These are phyloP conservation scores for Camellia oleifera DNA, from an alignment of 179 eudicot species.

Conservation along the genomic window DNA sequence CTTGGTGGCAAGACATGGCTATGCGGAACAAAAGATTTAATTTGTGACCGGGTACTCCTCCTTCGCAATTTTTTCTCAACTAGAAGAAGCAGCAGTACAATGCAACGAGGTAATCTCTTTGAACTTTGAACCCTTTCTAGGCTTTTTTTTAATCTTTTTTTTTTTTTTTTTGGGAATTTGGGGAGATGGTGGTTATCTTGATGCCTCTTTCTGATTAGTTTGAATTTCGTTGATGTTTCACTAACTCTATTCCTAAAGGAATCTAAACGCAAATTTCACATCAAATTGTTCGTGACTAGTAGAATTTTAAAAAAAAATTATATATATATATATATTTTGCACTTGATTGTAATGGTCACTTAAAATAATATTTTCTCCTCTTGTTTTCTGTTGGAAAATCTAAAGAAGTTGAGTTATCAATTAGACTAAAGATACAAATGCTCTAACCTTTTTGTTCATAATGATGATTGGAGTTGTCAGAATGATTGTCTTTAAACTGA, in stretches of 20 bases:
- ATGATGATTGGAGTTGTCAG: neutral
- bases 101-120: constrained; percentile 43
- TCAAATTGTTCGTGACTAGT: neutral
- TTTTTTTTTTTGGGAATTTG: neutral
- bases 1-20: constrained; percentile 97
- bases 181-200: neutral
- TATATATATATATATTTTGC: no score
- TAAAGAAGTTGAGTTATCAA: neutral
- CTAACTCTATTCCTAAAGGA: neutral
- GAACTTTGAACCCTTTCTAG: neutral
- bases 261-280: neutral
- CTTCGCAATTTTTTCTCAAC: constrained; percentile 27
- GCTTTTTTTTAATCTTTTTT: neutral
- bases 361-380: neutral
- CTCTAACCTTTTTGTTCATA: neutral
- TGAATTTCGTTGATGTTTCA: neutral
- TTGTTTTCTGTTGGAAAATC: constrained; percentile 1
- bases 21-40: constrained; percentile 36
- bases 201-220: neutral
- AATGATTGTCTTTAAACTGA: neutral
- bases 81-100: constrained; percentile 28
- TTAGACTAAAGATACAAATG: neutral
- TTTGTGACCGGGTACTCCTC: constrained; percentile 29
- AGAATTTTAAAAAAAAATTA: neutral
- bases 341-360: neutral